A percentile compares a stretch with the other conserved stretches of the same genome.
These are phyloP conservation scores for Ophiobolus disseminans DNA, from an alignment of 2,329 filamentous ascomycete species.

Conservation along the genomic window DNA sequence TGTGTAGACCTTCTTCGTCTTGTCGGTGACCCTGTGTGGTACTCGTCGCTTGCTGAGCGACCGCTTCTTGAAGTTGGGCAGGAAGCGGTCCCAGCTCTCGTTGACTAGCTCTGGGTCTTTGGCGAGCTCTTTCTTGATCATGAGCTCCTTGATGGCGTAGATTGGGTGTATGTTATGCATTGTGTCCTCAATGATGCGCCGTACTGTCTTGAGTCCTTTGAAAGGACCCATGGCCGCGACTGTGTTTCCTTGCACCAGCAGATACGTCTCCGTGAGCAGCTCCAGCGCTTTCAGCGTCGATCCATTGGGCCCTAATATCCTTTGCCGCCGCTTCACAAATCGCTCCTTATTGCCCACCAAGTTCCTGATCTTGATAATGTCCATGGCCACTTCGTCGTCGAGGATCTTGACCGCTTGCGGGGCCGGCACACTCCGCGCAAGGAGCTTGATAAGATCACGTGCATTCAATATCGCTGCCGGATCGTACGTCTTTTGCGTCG, in stretches of 20 bases:
- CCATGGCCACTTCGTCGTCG: slow-evolving; percentile 88
- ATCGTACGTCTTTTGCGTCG: slow-evolving; percentile 88
- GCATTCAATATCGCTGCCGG: slow-evolving; percentile 93
- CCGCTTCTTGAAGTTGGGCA: slow-evolving; percentile 96
- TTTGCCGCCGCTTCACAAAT: slow-evolving; percentile 92
- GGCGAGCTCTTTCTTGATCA: slow-evolving; percentile 91
- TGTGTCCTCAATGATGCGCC: slow-evolving; percentile 85
- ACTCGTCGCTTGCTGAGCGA: slow-evolving; percentile 82
- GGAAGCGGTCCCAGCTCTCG: slow-evolving; percentile 94
- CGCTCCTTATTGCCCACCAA: slow-evolving; percentile 92
- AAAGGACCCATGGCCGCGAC: slow-evolving; percentile 90
- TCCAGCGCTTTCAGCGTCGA: slow-evolving; percentile 94
- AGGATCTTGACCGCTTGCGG: slow-evolving; percentile 94
- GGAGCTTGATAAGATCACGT: slow-evolving; percentile 89
- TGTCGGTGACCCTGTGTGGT: slow-evolving; percentile 88
- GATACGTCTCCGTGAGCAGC: slow-evolving; percentile 84
- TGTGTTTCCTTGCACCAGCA: slow-evolving; percentile 96
- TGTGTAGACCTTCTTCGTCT: slow-evolving; percentile 92
- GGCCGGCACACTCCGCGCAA: slow-evolving; percentile 83
- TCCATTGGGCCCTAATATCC: slow-evolving; percentile 89
- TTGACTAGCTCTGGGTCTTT: slow-evolving; percentile 86
- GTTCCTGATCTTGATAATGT: slow-evolving; percentile 94
- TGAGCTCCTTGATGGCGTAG: slow-evolving; percentile 93
- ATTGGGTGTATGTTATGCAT: slow-evolving; percentile 93
- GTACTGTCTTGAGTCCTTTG: slow-evolving; percentile 91